phyloP scores from a whole-genome alignment of 1,139 yeast genomes.

The Taphrina deformans region DNA sequence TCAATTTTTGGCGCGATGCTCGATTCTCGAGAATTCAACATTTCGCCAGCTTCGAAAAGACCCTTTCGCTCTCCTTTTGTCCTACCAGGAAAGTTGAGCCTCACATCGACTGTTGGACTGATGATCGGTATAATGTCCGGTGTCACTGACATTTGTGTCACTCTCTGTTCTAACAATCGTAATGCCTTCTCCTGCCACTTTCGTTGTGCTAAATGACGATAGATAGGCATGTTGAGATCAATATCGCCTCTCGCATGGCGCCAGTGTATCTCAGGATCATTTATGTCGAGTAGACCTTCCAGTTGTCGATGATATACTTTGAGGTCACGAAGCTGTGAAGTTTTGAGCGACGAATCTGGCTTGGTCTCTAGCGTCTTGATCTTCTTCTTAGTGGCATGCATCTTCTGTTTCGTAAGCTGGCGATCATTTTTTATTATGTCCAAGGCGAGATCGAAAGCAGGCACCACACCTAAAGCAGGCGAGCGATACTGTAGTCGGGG shows the following conservation, averaged over 20 bases:
- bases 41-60: slow-evolving; percentile 41
- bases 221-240: slow-evolving; percentile 76
- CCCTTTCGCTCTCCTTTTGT: slow-evolving; percentile 71
- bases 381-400: slow-evolving; percentile 22
- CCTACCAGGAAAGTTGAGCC: slow-evolving; percentile 70
- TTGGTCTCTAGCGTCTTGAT: not conserved
- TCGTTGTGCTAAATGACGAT: slow-evolving; percentile 63
- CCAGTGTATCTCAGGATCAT: slow-evolving; percentile 39
- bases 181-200: slow-evolving; percentile 71
- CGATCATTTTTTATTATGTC: slow-evolving; percentile 36
- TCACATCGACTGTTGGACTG: slow-evolving; percentile 76
- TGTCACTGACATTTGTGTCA: slow-evolving; percentile 79
- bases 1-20: slow-evolving; percentile 70
- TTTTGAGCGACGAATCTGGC: not conserved
- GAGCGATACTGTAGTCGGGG: slow-evolving; percentile 31
- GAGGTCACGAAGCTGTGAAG: slow-evolving; percentile 16
- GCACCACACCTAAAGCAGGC: slow-evolving; percentile 37
- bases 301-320: slow-evolving; percentile 26
- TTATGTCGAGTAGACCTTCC: slow-evolving; percentile 38
- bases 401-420: slow-evolving; percentile 33
- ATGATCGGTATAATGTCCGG: slow-evolving; percentile 94
- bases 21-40: slow-evolving; percentile 72
- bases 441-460: slow-evolving; percentile 39
- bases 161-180: slow-evolving; percentile 80
- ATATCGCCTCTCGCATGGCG: slow-evolving; percentile 43